Evolutionary conservation across 441 rosid species (phyloP), one percentile per base, ranked within the genome.

Genomic region (Theobroma grandiflorum): DNA sequence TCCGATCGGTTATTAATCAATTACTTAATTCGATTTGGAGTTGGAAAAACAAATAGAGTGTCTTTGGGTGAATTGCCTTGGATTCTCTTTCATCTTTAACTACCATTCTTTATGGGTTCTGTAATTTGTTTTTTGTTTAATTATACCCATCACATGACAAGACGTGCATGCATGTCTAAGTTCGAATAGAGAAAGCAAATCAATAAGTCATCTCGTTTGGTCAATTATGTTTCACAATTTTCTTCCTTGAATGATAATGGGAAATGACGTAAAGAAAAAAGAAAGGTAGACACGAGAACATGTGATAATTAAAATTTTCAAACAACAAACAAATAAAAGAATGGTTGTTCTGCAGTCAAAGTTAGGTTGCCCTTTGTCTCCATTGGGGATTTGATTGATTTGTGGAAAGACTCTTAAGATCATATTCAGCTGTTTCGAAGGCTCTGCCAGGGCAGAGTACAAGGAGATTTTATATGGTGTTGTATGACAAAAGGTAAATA

Each of bases 151-250:
- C 62, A 26, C n/a, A 16, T 35, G 4, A 8, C 45, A 73, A 73
- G 65, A 73, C 52, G 37, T n/a, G 50, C 35, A 55, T 73, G 65
- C 65, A 73, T 20, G 49, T 72, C 14, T 38, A 20, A 37, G 63
- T 33, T 9, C 22, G 18, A 31, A 11, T 4, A 12, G n/a, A 52
- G 58, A 61, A 72, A 35, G 16, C 18, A 52, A 72, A 15, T 37
- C 57, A 47, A 33, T 4, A 9, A 8, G 2, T 72, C 31, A 53
- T 53, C 8, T 3, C 3, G 8, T 4, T 71, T 50, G 8, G 38
- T 69, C 73, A 69, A 71, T 15, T 71, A 33, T 50, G 50, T 31
- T 20, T 43, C 37, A 68, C 12, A 69, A 26, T 26, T 26, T 68
- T 69, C n/a, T 45, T 42, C 53, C 35, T 67, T 20, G 8, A 9